A percentile compares a stretch with the other conserved stretches of the same genome.
These are phyloP conservation scores for Fusarium longipes DNA, from an alignment of 2,329 filamentous ascomycete genomes.

Conservation along the genomic window DNA sequence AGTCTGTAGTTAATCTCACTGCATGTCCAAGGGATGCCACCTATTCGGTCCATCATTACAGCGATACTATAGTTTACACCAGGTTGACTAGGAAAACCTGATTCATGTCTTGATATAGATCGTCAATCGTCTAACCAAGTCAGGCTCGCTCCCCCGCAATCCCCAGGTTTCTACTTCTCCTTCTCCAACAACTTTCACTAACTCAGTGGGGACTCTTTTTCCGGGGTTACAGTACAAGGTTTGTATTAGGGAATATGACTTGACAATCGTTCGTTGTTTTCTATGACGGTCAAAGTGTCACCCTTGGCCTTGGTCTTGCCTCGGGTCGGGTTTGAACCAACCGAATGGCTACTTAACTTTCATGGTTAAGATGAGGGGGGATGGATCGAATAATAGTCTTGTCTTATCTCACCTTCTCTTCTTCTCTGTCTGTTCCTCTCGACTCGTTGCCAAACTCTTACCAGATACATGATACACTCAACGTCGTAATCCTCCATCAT, in stretches of 20 bases:
- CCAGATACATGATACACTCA: background rate
- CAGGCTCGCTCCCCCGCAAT: conserved; percentile 28
- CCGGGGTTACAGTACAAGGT: conserved; percentile 24
- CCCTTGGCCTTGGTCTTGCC: background rate
- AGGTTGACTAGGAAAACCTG: conserved; percentile 6
- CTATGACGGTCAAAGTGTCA: conserved; percentile 20
- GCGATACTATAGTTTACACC: conserved; percentile 9
- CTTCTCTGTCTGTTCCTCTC: background rate
- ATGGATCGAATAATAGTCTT: conserved; percentile 17
- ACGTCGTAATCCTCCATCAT: conserved; percentile 46
- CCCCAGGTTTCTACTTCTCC: conserved; percentile 36
- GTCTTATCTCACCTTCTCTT: background rate
- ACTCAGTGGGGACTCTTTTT: conserved; percentile 2
- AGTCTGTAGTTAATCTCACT: background rate
- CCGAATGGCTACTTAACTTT: conserved; percentile 15
- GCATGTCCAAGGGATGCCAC: background rate
- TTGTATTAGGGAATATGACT: background rate
- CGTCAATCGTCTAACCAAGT: conserved; percentile 14
- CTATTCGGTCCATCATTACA: conserved; percentile 39
- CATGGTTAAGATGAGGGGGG: background rate
- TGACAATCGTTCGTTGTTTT: background rate
- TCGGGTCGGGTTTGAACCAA: conserved; percentile 33
- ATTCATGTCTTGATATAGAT: conserved; percentile 22
- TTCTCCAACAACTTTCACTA: conserved; percentile 33
- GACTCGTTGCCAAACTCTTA: background rate